Conservation (phyloP, 192 early-diverging fungal species). For the Coemansia sp. region DNA sequence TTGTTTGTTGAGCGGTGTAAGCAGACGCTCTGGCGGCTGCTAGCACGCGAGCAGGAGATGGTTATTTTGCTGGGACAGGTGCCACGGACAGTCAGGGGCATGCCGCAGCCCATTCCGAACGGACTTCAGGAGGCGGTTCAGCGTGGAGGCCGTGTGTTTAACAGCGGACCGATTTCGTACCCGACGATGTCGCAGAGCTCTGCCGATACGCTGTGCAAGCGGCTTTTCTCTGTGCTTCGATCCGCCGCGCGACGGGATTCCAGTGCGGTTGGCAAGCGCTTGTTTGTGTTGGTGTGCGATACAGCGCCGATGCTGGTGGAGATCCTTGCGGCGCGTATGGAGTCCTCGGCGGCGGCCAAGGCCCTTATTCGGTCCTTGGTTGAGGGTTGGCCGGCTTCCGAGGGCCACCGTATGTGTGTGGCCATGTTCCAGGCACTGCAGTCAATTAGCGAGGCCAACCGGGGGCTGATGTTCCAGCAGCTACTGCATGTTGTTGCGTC, state of each 20-base stretch:
- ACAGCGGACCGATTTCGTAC: conserved; percentile 21
- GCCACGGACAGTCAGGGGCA: conserved; percentile 29
- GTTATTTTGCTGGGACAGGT: conserved; percentile 27
- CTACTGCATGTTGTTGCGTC: conserved; percentile 2
- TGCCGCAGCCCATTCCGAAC: conserved; percentile 42
- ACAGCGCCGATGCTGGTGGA: conserved; percentile 30
- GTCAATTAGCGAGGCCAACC: conserved; percentile 21
- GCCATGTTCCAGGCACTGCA: conserved; percentile 27
- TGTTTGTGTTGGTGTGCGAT: conserved; percentile 14
- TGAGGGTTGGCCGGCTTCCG: conserved; percentile 23
- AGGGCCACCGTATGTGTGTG: neutral
- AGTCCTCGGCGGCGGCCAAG: conserved; percentile 4
- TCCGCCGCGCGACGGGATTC: neutral
- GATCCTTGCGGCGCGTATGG: conserved; percentile 14
- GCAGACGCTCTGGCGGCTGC: conserved; percentile 14
- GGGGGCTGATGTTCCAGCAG: conserved; percentile 9
- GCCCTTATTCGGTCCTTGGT: conserved; percentile 6
- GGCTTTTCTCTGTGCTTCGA: conserved; percentile 5
- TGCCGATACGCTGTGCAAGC: neutral
- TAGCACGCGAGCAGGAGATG: conserved; percentile 36
- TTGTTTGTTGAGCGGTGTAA: conserved; percentile 19
- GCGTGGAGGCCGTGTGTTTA: conserved; percentile 24
- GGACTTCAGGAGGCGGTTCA: conserved; percentile 32
- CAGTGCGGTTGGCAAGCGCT: neutral
- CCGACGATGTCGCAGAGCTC: conserved; percentile 1